Evolutionary conservation across 306 rosid species (phyloP).

Genomic region (Glycine tomentella): DNA sequence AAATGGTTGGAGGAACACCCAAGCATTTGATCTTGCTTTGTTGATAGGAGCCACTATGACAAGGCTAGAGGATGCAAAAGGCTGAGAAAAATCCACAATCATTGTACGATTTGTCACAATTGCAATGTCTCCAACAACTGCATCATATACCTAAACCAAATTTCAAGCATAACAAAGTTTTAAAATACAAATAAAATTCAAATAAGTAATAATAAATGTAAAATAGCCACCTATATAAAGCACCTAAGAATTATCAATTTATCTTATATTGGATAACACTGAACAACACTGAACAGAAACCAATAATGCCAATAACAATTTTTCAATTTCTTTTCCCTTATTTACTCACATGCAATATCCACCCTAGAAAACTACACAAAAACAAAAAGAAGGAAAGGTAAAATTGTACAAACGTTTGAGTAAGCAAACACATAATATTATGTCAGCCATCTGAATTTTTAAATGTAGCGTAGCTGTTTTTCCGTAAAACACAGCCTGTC

Average conservation of each 20-base stretch:
- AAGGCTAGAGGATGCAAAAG: constrained; percentile 82
- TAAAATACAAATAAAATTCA: constrained; percentile 13
- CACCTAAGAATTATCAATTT: constrained; percentile 32
- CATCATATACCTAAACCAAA: constrained; percentile 78
- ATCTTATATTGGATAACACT: constrained; percentile 10
- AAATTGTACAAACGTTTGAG: neutral
- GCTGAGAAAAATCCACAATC: constrained; percentile 94
- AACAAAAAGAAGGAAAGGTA: neutral
- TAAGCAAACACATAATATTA: constrained; percentile 18
- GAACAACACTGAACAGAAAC: constrained; percentile 19
- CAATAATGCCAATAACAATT: neutral
- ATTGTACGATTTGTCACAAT: constrained; percentile 86
- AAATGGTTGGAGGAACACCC: constrained; percentile 94
- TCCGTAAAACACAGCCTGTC: constrained; percentile 21
- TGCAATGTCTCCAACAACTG: constrained; percentile 94
- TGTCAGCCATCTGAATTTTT: constrained; percentile 29
- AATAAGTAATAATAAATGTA: constrained; percentile 37
- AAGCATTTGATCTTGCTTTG: constrained; percentile 70
- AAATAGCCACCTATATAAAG: constrained; percentile 18
- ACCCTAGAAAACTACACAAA: neutral
- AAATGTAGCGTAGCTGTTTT: neutral
- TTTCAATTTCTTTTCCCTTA: constrained; percentile 1
- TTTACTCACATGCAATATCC: neutral
- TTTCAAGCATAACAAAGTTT: constrained; percentile 26
- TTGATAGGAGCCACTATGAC: constrained; percentile 86